Base-by-base conservation (phyloP, 768 basidiomycete genomes). In the Cystobasidium tubakii region DNA sequence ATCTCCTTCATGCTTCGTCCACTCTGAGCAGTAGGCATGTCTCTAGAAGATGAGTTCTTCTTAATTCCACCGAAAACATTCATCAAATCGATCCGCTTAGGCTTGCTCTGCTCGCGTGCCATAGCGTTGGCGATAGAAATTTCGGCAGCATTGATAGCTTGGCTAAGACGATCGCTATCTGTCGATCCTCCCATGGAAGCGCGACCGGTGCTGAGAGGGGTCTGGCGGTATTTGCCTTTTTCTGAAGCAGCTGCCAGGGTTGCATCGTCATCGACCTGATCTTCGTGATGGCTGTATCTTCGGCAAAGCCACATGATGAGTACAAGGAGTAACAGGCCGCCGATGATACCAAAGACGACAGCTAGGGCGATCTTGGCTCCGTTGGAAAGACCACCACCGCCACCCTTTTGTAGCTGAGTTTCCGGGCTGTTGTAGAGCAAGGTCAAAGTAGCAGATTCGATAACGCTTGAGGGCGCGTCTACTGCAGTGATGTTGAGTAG, bases 261-360 rank as follows among this genome's bases (percentile, higher is more conserved):
- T 23, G 62, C 73, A n/a, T 67, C 74, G 10, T 76, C 73, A 12
- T 66, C 77, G 36, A 69, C 74, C 4, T 77, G 53, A 13, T 73
- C 71, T 25, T 76, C 75, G 29, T 77, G 66, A 29, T 66, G 73
- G 31, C 76, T 65, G 29, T 79, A 76, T 29, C 81, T 73, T 7
- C 76, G 27, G 74, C 80, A 81, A 77, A 76, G 81, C 74, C 80
- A 79, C 3, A 79, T 73, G 25, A 82, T 74, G 2, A 82, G n/a
- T 7, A 71, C 78, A 31, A 83, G 78, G 19, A 82, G 74, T 42
- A 81, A 63, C 15, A 82, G 75, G 33, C 78, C 79, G 4, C 79
- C 79, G 23, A 82, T 78, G 21, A 81, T 78, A 1, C 82, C 83
- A 43, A 75, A 39, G 53, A 55, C 66, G 31, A 77, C 75, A 33